These are phyloP conservation scores for Macrolepiota fuliginosa DNA, from an alignment of 768 basidiomycete genomes.

Conservation along the genomic window DNA sequence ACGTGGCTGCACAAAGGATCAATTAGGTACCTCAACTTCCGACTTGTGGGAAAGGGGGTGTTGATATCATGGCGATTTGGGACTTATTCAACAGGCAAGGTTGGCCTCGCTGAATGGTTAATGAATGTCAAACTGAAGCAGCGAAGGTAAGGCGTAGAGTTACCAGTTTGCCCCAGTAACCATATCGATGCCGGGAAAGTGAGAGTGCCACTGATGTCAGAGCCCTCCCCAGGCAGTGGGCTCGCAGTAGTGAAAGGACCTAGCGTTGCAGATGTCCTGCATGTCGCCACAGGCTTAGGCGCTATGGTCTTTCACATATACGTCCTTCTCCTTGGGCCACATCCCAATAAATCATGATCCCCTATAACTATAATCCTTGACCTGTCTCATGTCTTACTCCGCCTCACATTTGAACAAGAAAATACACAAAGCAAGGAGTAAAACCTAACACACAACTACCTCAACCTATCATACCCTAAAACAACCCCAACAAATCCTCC, in stretches of 20 bases:
- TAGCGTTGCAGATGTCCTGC: background rate
- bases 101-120: background rate
- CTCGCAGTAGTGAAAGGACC: background rate
- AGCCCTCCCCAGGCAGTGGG: background rate
- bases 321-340: no score
- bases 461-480: slow-evolving; percentile 28
- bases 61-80: background rate
- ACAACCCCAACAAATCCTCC: slow-evolving; percentile 52
- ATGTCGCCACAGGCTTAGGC: no score
- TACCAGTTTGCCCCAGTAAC: no score
- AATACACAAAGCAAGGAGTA: slow-evolving; percentile 12
- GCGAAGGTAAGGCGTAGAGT: no score
- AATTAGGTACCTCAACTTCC: background rate
- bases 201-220: no score
- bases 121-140: no score
- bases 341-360: no score
- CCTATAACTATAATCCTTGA: no score
- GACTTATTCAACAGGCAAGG: background rate
- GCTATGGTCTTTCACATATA: no score
- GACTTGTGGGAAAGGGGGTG: background rate
- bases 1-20: background rate
- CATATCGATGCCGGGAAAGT: no score
- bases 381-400: no score
- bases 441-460: slow-evolving; percentile 10
- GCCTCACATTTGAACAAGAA: background rate